These are phyloP conservation scores for Sporothrix brunneoviolacea DNA, from an alignment of 2,329 filamentous ascomycete species.

Conservation along the genomic window DNA sequence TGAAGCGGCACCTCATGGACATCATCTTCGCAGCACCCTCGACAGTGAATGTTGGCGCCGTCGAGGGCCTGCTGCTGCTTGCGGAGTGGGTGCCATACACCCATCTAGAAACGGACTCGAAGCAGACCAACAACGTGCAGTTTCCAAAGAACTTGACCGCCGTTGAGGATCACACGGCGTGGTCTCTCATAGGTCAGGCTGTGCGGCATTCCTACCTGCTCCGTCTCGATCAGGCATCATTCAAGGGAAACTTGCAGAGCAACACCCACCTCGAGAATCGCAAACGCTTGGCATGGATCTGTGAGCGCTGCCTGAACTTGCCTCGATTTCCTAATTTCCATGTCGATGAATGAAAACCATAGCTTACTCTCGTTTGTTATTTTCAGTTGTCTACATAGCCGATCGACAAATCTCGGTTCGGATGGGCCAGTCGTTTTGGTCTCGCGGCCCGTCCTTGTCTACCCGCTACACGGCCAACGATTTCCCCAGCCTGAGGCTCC, in stretches of 20 bases:
- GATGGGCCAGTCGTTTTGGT: slow-evolving; percentile 6
- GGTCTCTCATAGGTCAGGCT: slow-evolving; percentile 3
- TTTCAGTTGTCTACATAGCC: neutral
- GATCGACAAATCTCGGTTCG: slow-evolving; percentile 2
- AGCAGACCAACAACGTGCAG: neutral
- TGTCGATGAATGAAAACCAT: too few relatives aligned
- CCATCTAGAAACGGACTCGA: neutral
- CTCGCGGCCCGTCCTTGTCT: slow-evolving; percentile 2
- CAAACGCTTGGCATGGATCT: slow-evolving; percentile 1
- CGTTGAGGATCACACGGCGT: neutral
- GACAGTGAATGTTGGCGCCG: neutral
- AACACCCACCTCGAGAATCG: neutral
- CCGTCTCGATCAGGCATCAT: neutral
- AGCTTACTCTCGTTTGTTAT: neutral
- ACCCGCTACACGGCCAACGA: neutral
- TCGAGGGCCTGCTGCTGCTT: neutral
- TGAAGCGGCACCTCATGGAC: neutral
- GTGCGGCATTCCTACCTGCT: slow-evolving; percentile 3
- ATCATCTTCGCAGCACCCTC: neutral
- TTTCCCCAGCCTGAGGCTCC: neutral
- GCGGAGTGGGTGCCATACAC: neutral
- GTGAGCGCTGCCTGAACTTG: too few relatives aligned
- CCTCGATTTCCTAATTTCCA: too few relatives aligned
- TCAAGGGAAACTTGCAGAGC: neutral
- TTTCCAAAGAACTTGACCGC: neutral